phyloP scores from a whole-genome alignment of 805 yeast genomes.

The Cyberlindnera xishuangbannaensis region DNA sequence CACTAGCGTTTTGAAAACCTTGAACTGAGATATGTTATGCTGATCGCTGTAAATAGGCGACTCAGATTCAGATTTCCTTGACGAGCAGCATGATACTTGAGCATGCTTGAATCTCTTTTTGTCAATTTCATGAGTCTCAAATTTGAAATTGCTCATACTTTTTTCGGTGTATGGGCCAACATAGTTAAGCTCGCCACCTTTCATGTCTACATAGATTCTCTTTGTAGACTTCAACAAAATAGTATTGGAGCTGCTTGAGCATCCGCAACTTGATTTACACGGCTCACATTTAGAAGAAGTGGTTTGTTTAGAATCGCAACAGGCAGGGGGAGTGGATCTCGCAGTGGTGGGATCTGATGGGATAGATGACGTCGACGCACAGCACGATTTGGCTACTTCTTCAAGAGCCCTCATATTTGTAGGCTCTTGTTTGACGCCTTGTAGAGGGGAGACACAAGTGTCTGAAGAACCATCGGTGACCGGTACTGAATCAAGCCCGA shows the following conservation, averaged over 20 bases:
- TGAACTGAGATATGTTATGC: constrained; percentile 2
- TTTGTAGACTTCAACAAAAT: constrained; percentile 24
- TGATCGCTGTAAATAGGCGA: background rate
- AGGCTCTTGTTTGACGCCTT: too few species aligned
- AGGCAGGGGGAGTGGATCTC: too few species aligned
- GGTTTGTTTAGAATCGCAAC: too few species aligned
- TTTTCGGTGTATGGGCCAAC: constrained; percentile 23
- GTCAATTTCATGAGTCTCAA: constrained; percentile 1
- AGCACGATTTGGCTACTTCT: background rate
- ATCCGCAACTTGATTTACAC: constrained; percentile 7
- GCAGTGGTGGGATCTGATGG: too few species aligned
- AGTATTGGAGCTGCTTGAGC: constrained; percentile 14
- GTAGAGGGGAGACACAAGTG: too few species aligned
- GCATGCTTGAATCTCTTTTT: background rate
- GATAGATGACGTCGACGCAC: too few species aligned
- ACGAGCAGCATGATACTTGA: too few species aligned
- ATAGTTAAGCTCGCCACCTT: constrained; percentile 21
- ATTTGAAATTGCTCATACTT: constrained; percentile 14
- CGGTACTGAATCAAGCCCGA: too few species aligned
- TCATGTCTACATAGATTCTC: constrained; percentile 23
- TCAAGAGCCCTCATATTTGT: too few species aligned
- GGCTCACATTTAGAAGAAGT: background rate
- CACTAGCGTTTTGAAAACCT: constrained; percentile 15
- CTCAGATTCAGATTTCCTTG: too few species aligned
- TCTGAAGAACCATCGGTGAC: too few species aligned